Conservation (phyloP, 305 asterid genomes). For the Coffea humblotiana region DNA sequence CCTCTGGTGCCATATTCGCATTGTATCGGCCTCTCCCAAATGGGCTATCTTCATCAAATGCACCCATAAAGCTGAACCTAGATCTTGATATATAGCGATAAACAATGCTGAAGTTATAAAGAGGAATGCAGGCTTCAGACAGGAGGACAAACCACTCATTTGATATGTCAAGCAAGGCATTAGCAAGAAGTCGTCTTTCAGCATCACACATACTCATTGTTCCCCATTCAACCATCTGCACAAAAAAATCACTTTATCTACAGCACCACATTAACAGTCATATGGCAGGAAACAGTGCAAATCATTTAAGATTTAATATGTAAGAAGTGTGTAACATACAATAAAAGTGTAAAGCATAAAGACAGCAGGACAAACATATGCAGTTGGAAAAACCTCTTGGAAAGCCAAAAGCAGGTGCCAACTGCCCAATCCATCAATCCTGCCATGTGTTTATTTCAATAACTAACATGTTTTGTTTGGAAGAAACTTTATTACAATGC, state of each 20-base stretch:
- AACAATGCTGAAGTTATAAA: slow-evolving; percentile 30
- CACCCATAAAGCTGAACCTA: slow-evolving; percentile 39
- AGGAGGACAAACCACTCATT: slow-evolving; percentile 45
- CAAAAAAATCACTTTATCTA: background rate
- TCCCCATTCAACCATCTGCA: slow-evolving; percentile 49
- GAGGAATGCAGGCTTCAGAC: slow-evolving; percentile 53
- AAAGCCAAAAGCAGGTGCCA: background rate
- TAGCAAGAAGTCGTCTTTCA: slow-evolving; percentile 49
- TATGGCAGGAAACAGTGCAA: background rate
- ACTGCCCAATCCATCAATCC: background rate
- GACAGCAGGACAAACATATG: background rate
- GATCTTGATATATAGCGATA: slow-evolving; percentile 41
- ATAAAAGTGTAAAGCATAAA: background rate
- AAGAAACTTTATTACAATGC: background rate
- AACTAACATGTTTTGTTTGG: background rate
- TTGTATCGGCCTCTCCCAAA: slow-evolving; percentile 43
- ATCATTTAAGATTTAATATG: background rate
- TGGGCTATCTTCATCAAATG: slow-evolving; percentile 40
- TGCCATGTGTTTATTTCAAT: background rate
- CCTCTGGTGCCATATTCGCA: slow-evolving; percentile 37
- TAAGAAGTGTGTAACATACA: background rate
- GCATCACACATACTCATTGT: slow-evolving; percentile 53
- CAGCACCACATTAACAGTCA: background rate
- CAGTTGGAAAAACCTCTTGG: background rate
- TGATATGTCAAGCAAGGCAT: slow-evolving; percentile 44